Evolutionary conservation across 192 early-diverging fungal species (phyloP), one percentile per base, ranked within the genome.

Genomic region (Coemansia sp.): DNA sequence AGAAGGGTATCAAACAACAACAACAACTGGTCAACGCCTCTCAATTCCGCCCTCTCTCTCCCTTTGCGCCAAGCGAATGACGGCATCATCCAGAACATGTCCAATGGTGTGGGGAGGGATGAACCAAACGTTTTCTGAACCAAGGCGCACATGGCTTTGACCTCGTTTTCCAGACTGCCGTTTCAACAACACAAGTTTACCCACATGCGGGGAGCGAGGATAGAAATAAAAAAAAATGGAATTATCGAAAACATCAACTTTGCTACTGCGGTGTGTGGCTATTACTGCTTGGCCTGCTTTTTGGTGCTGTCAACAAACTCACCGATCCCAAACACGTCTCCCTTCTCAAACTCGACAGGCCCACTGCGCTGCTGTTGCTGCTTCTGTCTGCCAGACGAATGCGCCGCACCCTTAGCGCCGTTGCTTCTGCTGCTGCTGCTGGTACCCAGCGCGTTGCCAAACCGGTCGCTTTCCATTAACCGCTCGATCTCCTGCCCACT

Each of bases 261-360:
- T 45, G 15, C 15, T 45, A 45, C 42, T 45, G 42, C 42, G 42
- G 9, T 17, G 17, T 43, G 14, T 0, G 15, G n/a, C 40, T 59
- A 17, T 38, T 53, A 32, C 50, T 53, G 50, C 34, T 57, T 33
- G 15, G 29, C 33, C 55, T n/a, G 55, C 55, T 57, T 57, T n/a
- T 57, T 88, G 32, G 93, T 88, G 29, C 83, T 78, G 55, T 84
- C 83, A 70, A 95, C 86, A 73, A 99, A 99, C 13, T 86, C 86
- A 35, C 94, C 90, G 38, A 97, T 70, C 25, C 95, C 95, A 89
- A 96, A 99, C 61, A 91, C 86, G 84, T 99, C 97, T 55, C 92
- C 94, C 77, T 86, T 91, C 73, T 99, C 94, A 83, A 97, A 99
- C 71, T 93, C 89, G 2, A 99, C 95, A 9, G 97, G 97, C 4